A percentile compares a stretch with the other conserved stretches of the same genome.
These are phyloP conservation scores for Zasmidium angulare DNA, from an alignment of 2,329 filamentous ascomycete genomes.

Conservation along the genomic window DNA sequence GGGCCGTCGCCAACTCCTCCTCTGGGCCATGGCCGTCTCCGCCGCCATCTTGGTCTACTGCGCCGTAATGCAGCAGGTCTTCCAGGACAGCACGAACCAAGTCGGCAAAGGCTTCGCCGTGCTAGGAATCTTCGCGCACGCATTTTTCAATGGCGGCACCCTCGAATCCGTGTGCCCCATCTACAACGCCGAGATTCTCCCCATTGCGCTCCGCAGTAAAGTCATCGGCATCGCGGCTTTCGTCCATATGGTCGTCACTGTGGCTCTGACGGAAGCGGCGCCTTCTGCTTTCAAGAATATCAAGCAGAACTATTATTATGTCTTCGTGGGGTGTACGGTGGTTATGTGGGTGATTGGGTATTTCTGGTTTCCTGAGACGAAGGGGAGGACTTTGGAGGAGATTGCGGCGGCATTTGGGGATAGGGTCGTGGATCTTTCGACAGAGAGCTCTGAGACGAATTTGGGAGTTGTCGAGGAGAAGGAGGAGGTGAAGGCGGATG, in stretches of 20 bases:
- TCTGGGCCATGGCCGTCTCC: slow-evolving; percentile 51
- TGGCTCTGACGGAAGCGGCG: slow-evolving; percentile 42
- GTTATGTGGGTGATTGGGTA: slow-evolving; percentile 53
- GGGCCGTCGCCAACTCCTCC: slow-evolving; percentile 59
- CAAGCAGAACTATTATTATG: slow-evolving; percentile 54
- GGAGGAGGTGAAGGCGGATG: too few species aligned
- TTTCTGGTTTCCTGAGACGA: slow-evolving; percentile 49
- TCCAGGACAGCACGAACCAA: slow-evolving; percentile 54
- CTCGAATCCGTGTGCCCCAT: slow-evolving; percentile 7
- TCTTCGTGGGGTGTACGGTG: slow-evolving; percentile 52
- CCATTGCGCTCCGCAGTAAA: slow-evolving; percentile 53
- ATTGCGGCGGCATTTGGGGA: slow-evolving; percentile 40
- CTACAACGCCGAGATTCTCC: slow-evolving; percentile 56
- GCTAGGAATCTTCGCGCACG: slow-evolving; percentile 58
- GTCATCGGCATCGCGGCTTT: slow-evolving; percentile 52
- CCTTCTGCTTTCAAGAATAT: slow-evolving; percentile 58
- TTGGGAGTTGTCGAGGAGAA: too few species aligned
- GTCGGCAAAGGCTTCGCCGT: slow-evolving; percentile 60
- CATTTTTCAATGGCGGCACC: slow-evolving; percentile 49
- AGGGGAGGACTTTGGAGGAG: slow-evolving; percentile 37
- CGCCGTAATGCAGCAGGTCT: slow-evolving; percentile 57
- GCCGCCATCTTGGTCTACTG: slow-evolving; percentile 59
- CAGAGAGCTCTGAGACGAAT: neutral
- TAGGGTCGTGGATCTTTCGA: neutral
- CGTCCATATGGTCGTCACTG: slow-evolving; percentile 38